Evolutionary conservation across 2,329 filamentous ascomycete species (phyloP), one percentile per base, ranked within the genome.

Genomic region (Zymoseptoria ardabiliae): DNA sequence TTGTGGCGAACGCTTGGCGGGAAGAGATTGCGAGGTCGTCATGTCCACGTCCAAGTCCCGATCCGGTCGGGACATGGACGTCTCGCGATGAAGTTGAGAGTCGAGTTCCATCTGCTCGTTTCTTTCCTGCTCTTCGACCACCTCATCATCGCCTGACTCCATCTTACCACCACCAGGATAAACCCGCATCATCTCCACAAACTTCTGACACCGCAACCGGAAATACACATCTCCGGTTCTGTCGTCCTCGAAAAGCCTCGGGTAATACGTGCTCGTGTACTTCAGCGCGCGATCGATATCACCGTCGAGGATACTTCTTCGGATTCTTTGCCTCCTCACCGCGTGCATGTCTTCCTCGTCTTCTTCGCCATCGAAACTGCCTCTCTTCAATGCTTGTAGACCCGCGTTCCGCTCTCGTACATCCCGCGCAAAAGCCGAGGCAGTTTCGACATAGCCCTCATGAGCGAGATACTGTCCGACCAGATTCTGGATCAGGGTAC

Each of bases 371-470:
- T 67, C 58, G 9, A 28, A 28, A 8, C 9, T 23, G 63, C 59
- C 28, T 60, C 59, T 45, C 82, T 75, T 17, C 82, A 78, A 28
- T 51, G 62, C 58, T 41, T 19, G 23, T 17, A 41, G 19, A 19
- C 25, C 23, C 9, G 21, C 11, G 7, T 41, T 21, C 11, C 35
- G n/a, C 2, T 53, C 53, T 23, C 25, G 8, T 23, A 96, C 85
- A 70, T 97, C 93, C 66, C 88, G 82, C 19, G 61, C 58, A 78
- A 99, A 97, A 0, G 90, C 91, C 63, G 87, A 85, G 8, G 92
- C 92, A 0, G 93, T 96, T 66, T 97, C 93, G 7, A 97, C 88
- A 66, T 97, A 97, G 60, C 94, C 94, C 69, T 97, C 94, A 67
- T 97, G 93, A 45, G 92, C 89, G 13, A 99, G 78, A 66, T 96